Evolutionary conservation across 2,329 filamentous ascomycete genomes (phyloP).

Genomic region (Coleophoma crateriformis): DNA sequence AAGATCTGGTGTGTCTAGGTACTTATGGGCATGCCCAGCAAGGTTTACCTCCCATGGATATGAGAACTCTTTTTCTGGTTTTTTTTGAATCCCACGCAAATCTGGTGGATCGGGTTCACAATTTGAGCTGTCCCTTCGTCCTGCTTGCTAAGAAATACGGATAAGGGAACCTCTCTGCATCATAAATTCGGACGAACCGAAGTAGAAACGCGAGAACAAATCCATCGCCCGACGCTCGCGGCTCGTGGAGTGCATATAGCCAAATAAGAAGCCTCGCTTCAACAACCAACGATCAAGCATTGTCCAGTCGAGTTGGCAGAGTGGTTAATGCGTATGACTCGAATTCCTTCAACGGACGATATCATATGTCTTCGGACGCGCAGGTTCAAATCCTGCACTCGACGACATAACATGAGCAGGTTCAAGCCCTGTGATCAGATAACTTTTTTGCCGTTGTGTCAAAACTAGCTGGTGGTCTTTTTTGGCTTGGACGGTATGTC

Average conservation of each 20-base stretch:
- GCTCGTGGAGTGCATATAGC: neutral
- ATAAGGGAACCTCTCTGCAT: too few species aligned
- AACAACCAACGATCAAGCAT: neutral
- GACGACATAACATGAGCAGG: neutral
- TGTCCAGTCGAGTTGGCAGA: conserved; percentile 1
- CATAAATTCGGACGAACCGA: neutral
- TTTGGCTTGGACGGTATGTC: neutral
- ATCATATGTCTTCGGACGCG: conserved; percentile 1
- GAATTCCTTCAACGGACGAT: neutral
- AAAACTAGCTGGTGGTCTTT: neutral
- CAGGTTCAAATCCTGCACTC: conserved; percentile 2
- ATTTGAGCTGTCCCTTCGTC: too few species aligned
- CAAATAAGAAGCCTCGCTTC: neutral
- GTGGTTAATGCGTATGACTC: conserved; percentile 2
- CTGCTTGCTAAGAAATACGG: too few species aligned
- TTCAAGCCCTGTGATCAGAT: neutral
- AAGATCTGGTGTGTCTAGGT: neutral
- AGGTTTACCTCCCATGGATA: too few species aligned
- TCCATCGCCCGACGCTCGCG: neutral
- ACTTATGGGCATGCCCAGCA: too few species aligned
- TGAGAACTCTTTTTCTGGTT: too few species aligned
- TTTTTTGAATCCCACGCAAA: too few species aligned
- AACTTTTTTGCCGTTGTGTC: neutral
- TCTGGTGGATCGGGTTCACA: too few species aligned
- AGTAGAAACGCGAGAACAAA: neutral